Evolutionary conservation across 2,329 filamentous ascomycete species (phyloP).

Genomic region (Aspergillus fumigatus): DNA sequence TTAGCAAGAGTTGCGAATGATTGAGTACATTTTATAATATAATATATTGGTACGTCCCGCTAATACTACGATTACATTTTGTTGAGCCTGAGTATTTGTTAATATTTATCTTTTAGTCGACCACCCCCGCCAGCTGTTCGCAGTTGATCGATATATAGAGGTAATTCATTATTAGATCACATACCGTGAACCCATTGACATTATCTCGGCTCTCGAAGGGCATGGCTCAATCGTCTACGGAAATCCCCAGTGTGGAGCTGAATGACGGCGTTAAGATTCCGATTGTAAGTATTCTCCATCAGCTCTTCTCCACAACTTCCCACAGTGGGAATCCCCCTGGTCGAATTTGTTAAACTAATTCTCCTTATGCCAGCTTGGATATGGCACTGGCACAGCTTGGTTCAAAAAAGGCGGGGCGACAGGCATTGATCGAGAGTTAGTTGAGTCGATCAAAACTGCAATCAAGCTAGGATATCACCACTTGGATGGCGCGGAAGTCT

Average conservation of each 20-base stretch:
- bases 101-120: neutral
- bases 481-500: conserved; percentile 59
- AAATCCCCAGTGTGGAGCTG: conserved; percentile 41
- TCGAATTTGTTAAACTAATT: neutral
- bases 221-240: neutral
- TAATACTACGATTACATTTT: neutral
- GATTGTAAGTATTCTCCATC: conserved; percentile 39
- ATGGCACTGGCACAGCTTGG: conserved; percentile 62
- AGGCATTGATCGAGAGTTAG: conserved; percentile 49
- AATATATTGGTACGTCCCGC: too few species aligned
- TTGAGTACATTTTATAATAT: neutral
- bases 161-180: neutral
- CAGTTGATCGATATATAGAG: neutral
- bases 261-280: conserved; percentile 55
- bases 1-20: neutral
- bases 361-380: conserved; percentile 46
- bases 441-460: conserved; percentile 54
- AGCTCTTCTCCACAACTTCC: conserved; percentile 1
- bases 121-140: neutral
- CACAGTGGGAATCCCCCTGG: neutral
- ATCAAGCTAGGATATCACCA: conserved; percentile 58
- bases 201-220: neutral
- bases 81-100: neutral
- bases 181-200: neutral
- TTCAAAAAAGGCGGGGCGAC: conserved; percentile 50